These are phyloP conservation scores for Pulveroboletus sp. DNA, from an alignment of 768 basidiomycete genomes.

Conservation along the genomic window DNA sequence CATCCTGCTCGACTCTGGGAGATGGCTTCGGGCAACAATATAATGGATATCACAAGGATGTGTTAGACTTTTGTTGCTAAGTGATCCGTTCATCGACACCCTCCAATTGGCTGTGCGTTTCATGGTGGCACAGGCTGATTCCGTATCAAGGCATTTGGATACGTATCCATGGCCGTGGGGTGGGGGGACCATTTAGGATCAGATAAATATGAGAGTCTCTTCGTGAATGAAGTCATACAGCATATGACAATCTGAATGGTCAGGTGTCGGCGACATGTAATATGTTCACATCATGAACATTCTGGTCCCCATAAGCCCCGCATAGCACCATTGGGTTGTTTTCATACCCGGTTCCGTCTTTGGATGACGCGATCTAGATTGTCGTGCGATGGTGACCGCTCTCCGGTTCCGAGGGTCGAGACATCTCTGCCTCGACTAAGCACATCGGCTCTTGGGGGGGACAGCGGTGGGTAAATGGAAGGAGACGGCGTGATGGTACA, in stretches of 20 bases:
- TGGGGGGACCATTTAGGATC: conserved; percentile 3
- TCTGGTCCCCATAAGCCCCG: conserved; percentile 19
- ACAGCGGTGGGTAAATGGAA: no score
- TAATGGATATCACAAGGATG: conserved; percentile 91
- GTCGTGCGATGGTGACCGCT: no score
- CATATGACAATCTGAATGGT: no score
- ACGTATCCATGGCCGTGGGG: conserved; percentile 1
- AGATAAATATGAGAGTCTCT: conserved; percentile 14
- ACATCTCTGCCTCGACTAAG: no score
- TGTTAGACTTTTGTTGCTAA: conserved; percentile 17
- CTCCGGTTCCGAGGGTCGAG: conserved; percentile 24
- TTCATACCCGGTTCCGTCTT: conserved; percentile 5
- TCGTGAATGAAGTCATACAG: conserved; percentile 20
- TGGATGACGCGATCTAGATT: background rate
- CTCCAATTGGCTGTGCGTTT: conserved; percentile 58
- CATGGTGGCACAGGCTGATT: conserved; percentile 75
- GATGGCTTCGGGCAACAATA: conserved; percentile 96
- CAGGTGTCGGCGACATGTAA: no score
- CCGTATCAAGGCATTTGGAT: conserved; percentile 9
- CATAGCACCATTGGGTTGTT: conserved; percentile 4
- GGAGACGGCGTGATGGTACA: no score
- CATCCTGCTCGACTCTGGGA: conserved; percentile 98
- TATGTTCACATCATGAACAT: background rate
- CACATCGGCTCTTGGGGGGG: conserved; percentile 1
- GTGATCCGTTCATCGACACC: conserved; percentile 6